Conservation (phyloP, 2,329 filamentous ascomycete genomes). For the Pseudomassariella vexata region DNA sequence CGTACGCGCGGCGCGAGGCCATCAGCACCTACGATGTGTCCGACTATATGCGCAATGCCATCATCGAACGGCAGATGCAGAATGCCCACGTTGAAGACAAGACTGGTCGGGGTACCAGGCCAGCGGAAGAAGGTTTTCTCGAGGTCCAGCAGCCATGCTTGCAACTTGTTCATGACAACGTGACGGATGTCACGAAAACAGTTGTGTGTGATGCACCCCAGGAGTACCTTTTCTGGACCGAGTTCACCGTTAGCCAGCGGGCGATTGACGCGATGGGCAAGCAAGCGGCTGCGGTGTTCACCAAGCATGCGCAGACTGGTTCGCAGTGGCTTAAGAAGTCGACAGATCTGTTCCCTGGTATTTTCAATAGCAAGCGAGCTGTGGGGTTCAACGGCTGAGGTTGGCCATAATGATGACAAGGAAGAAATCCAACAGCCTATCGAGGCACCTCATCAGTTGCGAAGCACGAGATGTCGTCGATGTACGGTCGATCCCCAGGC, state of each 20-base stretch:
- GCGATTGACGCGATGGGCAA: conserved; percentile 28
- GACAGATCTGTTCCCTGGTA: too few relatives aligned
- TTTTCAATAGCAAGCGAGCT: not conserved
- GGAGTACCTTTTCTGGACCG: conserved; percentile 46
- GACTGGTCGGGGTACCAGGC: conserved; percentile 33
- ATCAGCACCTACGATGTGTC: conserved; percentile 35
- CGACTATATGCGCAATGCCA: conserved; percentile 34
- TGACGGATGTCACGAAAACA: conserved; percentile 16
- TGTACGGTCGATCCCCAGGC: too few relatives aligned
- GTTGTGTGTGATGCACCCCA: conserved; percentile 35
- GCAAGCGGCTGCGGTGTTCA: conserved; percentile 17
- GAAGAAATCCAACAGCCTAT: too few relatives aligned
- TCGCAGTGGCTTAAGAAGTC: conserved; percentile 13
- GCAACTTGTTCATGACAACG: conserved; percentile 10
- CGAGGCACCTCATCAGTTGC: too few relatives aligned
- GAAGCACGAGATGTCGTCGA: too few relatives aligned
- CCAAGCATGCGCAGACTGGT: conserved; percentile 12
- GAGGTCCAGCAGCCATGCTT: conserved; percentile 39
- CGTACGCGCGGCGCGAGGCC: conserved; percentile 33
- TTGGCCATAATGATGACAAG: too few relatives aligned
- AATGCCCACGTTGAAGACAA: conserved; percentile 34
- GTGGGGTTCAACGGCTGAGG: too few relatives aligned
- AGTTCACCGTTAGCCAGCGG: conserved; percentile 35
- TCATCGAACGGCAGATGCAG: conserved; percentile 43
- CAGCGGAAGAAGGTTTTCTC: conserved; percentile 28